Percentiles rank a stretch among this genome's conserved stretches.
These are phyloP conservation scores for Trichoderma sp. DNA, from an alignment of 2,329 filamentous ascomycete species.

Conservation along the genomic window DNA sequence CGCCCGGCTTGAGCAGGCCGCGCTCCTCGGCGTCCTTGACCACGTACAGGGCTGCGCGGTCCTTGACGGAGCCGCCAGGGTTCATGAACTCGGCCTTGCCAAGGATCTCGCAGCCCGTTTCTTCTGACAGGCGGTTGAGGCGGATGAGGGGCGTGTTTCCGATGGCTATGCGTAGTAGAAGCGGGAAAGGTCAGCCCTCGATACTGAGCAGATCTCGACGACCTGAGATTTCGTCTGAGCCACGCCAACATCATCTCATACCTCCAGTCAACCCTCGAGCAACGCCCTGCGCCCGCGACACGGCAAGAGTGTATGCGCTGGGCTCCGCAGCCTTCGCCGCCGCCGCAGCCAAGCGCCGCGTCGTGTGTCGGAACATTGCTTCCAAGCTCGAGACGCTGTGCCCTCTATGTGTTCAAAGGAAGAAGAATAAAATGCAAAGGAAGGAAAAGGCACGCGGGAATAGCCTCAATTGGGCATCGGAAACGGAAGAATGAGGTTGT, in stretches of 20 bases:
- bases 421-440: no score
- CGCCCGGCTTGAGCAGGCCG: slow-evolving; percentile 78
- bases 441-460: neutral
- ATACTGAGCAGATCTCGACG: no score
- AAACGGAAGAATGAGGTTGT: neutral
- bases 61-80: slow-evolving; percentile 93
- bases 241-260: slow-evolving; percentile 44
- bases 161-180: slow-evolving; percentile 66
- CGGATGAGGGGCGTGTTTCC: slow-evolving; percentile 95
- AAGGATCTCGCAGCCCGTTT: slow-evolving; percentile 91
- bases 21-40: slow-evolving; percentile 91
- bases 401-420: neutral
- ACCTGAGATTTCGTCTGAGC: neutral
- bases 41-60: slow-evolving; percentile 91
- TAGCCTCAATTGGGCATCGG: slow-evolving; percentile 8
- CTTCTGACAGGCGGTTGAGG: slow-evolving; percentile 81
- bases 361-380: slow-evolving; percentile 69
- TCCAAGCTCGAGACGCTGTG: neutral
- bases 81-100: slow-evolving; percentile 99
- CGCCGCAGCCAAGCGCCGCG: slow-evolving; percentile 66
- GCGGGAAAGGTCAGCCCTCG: neutral
- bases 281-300: slow-evolving; percentile 79
- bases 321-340: slow-evolving; percentile 50
- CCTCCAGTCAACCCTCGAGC: slow-evolving; percentile 80
- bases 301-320: slow-evolving; percentile 65